Evolutionary conservation across 805 yeast genomes (phyloP), one percentile per base, ranked within the genome.

Genomic region (Metschnikowia gruessii): DNA sequence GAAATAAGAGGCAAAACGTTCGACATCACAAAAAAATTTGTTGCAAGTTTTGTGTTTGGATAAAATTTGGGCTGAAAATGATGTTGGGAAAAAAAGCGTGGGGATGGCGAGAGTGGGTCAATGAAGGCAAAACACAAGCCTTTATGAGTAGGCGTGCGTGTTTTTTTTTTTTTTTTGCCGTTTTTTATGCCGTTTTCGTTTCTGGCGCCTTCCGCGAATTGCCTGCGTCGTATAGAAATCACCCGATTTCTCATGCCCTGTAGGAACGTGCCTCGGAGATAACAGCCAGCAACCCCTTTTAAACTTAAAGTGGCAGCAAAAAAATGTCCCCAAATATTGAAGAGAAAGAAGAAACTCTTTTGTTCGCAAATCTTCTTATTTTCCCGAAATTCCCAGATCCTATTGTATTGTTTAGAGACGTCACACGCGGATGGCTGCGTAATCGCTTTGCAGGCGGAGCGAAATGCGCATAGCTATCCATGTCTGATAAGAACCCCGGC

Each of bases 1-100:
- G 95, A 74, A 53, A 83, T 60, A 42, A 89, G 69, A 12, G 95
- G 95, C 21, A 87, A 66, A 16, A 45, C 48, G 37, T 19, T 44
- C 17, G 43, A 21, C 48, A 44, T 44, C 5, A 26, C 28, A 26
- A 26, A 26, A 26, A 26, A 26, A 8, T 26, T 26, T 7, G 28
- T 26, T 26, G 28, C 28, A 30, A n/a, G 33, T 11, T 30, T 17
- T 30, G 33, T 30, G 33, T 30, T 16, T 12, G 26, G 11, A 13
- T 18, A 34, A 16, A 36, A 36, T 11, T 13, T 18, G 11, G 28
- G 29, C 7, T 16, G 37, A 13, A 34, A 7, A 9, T 34, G 24
- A n/a, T 18, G n/a, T 18, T 5, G 15, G 22, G n/a, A 36, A 18
- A 36, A n/a, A 26, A 26, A 26, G 12, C 28, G 9, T 26, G 28